Evolutionary conservation across 495 filamentous ascomycete genomes (phyloP).

Genomic region (Talaromyces proteolyticus): DNA sequence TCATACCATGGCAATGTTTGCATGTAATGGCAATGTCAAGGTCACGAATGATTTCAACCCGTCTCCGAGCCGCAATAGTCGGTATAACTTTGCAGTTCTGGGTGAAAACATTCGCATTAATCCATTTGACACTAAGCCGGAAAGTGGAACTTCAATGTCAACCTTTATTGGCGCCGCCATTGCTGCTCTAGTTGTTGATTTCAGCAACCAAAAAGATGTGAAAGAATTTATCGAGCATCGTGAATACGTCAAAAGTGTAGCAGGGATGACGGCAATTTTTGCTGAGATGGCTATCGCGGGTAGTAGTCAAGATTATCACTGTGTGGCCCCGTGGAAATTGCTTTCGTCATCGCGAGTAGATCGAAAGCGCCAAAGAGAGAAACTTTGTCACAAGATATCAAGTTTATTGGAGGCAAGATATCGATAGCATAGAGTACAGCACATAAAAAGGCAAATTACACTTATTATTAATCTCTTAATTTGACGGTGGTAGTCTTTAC

Average conservation of each 20-base stretch:
- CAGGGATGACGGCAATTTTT: not conserved
- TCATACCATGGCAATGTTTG: slow-evolving; percentile 4
- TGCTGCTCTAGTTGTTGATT: not conserved
- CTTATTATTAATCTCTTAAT: no score
- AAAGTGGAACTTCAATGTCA: slow-evolving; percentile 2
- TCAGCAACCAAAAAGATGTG: not conserved
- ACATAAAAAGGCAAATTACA: no score
- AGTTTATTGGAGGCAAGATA: no score
- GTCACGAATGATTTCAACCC: not conserved
- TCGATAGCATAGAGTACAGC: no score
- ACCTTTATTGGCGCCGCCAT: slow-evolving; percentile 1
- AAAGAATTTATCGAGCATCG: not conserved
- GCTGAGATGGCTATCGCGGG: not conserved
- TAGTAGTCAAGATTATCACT: not conserved
- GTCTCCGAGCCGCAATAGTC: not conserved
- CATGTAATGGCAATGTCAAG: not conserved
- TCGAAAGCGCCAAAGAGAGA: no score
- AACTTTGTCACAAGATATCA: no score
- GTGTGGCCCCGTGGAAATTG: slow-evolving; percentile 4
- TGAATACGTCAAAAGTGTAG: not conserved
- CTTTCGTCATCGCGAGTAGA: no score
- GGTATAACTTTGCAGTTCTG: not conserved
- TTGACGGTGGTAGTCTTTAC: no score
- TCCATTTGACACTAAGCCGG: not conserved
- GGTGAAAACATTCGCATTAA: not conserved